Evolutionary conservation across 805 yeast genomes (phyloP).

Genomic region (Ogataea corticis): DNA sequence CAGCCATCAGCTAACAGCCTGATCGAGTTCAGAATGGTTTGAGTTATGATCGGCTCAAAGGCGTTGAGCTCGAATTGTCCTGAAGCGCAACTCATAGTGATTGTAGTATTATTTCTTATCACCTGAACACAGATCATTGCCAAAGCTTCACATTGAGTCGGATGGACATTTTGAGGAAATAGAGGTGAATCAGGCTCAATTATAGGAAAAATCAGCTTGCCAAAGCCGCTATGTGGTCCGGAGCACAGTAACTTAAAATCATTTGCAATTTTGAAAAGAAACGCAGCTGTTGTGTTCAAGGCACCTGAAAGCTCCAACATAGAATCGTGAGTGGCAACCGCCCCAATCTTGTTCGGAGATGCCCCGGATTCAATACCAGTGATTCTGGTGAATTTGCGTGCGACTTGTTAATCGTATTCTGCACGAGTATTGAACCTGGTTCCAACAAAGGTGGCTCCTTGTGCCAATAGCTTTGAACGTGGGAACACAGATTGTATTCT

Average conservation of each 20-base stretch:
- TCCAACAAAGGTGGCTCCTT: conserved; percentile 99
- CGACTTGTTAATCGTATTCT: too few species aligned
- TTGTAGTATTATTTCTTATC: conserved; percentile 90
- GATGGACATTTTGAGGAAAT: conserved; percentile 71
- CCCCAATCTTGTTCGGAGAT: conserved; percentile 98
- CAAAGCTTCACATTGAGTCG: conserved; percentile 97
- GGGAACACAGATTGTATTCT: conserved; percentile 77
- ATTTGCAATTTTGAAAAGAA: conserved; percentile 92
- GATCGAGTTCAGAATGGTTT: too few species aligned
- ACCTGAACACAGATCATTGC: conserved; percentile 98
- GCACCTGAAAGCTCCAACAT: conserved; percentile 96
- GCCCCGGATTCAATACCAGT: conserved; percentile 37
- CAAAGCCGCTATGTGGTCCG: conserved; percentile 48
- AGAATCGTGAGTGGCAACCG: conserved; percentile 97
- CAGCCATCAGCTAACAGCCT: too few species aligned
- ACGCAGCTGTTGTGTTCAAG: conserved; percentile 87
- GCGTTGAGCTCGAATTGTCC: conserved; percentile 98
- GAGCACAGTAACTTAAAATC: conserved; percentile 97
- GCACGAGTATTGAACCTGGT: conserved; percentile 78
- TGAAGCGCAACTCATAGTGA: conserved; percentile 95
- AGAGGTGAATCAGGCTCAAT: too few species aligned
- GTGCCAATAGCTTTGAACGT: conserved; percentile 79
- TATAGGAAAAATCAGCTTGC: too few species aligned
- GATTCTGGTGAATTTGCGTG: too few species aligned
- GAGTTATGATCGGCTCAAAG: conserved; percentile 83